Conservation (phyloP, 2,329 filamentous ascomycete species). For the Dichotomopilus funicola region DNA sequence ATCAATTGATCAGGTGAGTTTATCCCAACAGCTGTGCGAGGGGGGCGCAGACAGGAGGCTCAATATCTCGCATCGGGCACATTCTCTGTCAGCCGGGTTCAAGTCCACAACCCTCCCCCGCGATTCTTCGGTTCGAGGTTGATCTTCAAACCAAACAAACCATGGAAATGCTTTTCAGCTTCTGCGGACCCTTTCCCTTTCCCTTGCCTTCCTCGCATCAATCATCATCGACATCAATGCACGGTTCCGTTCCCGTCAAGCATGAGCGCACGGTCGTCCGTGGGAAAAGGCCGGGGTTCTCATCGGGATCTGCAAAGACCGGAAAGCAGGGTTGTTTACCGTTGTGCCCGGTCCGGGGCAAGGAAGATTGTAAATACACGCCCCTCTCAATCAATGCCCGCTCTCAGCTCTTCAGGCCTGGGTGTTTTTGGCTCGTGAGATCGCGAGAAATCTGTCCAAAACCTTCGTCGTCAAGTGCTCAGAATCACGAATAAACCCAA, state of each 20-base stretch:
- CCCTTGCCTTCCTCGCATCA: background rate
- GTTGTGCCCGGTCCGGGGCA: background rate
- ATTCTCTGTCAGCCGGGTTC: conserved; percentile 8
- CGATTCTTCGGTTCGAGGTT: background rate
- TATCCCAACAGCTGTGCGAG: conserved; percentile 1
- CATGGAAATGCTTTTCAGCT: conserved; percentile 9
- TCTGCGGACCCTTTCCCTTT: background rate
- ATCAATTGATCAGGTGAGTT: background rate
- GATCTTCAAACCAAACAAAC: background rate
- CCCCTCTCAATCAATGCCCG: background rate
- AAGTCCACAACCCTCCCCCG: background rate
- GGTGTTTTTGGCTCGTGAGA: no score
- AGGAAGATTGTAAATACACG: background rate
- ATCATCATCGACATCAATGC: background rate
- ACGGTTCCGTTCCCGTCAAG: background rate
- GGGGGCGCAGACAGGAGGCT: conserved; percentile 7
- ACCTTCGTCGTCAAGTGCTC: background rate
- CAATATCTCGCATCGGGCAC: no score
- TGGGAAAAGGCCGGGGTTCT: conserved; percentile 4
- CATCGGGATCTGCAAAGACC: conserved; percentile 19
- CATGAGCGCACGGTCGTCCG: conserved; percentile 1
- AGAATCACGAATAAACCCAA: background rate
- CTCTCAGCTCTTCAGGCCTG: no score
- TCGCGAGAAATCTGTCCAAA: background rate
- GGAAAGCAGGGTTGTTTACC: conserved; percentile 3